A percentile compares a stretch with the other conserved stretches of the same genome.
Conservation (phyloP, 2,329 filamentous ascomycete genomes). For the Pseudophaeomoniella oleicola region DNA sequence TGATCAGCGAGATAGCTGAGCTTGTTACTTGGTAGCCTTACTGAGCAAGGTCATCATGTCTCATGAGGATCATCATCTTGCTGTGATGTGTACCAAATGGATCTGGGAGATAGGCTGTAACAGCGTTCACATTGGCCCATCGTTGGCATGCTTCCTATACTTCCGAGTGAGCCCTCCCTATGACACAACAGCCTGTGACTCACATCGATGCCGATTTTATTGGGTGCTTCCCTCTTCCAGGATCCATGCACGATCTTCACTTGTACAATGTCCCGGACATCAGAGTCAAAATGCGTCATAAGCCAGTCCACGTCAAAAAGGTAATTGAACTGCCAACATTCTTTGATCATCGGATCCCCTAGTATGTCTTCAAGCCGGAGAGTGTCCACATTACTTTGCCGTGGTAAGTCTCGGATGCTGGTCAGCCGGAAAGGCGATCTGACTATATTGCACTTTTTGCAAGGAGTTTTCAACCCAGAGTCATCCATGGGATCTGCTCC, state of each 20-base stretch:
- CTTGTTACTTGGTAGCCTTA: slow-evolving; percentile 15
- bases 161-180: slow-evolving; percentile 1
- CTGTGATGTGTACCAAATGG: slow-evolving; percentile 75
- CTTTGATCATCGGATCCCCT: slow-evolving; percentile 56
- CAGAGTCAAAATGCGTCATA: slow-evolving; percentile 43
- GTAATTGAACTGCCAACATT: slow-evolving; percentile 45
- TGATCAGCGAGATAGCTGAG: slow-evolving; percentile 4
- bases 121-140: slow-evolving; percentile 54
- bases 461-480: too few relatives aligned
- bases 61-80: slow-evolving; percentile 76
- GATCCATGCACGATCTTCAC: slow-evolving; percentile 50
- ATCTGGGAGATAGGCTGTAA: slow-evolving; percentile 66
- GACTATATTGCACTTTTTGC: too few relatives aligned
- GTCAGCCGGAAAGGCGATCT: slow-evolving; percentile 60
- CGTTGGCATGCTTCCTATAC: slow-evolving; percentile 44
- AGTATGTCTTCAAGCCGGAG: slow-evolving; percentile 54
- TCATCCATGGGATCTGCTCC: too few relatives aligned
- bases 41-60: slow-evolving; percentile 62
- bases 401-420: slow-evolving; percentile 48
- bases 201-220: slow-evolving; percentile 44
- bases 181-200: slow-evolving; percentile 8
- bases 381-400: slow-evolving; percentile 48
- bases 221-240: slow-evolving; percentile 53
- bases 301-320: slow-evolving; percentile 44
- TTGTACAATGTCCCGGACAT: slow-evolving; percentile 36